Evolutionary conservation across 768 basidiomycete genomes (phyloP).

Genomic region (Nevesoporus exiguus): DNA sequence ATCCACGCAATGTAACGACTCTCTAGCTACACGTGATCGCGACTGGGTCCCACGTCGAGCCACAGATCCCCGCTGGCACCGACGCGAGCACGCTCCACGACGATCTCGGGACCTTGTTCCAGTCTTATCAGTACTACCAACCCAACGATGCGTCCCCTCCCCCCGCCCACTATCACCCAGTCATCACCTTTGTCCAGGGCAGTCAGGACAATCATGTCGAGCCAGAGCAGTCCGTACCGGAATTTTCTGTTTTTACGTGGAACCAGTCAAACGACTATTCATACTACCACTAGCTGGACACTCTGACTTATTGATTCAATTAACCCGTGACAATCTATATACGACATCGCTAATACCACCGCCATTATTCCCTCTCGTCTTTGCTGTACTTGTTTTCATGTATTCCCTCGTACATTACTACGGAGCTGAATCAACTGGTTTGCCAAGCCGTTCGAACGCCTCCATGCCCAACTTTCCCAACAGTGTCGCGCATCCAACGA

Average conservation of each 20-base stretch:
- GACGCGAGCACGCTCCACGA: not conserved
- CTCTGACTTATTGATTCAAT: slow-evolving; percentile 29
- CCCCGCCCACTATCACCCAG: slow-evolving; percentile 10
- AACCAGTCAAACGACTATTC: slow-evolving; percentile 18
- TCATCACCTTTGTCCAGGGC: slow-evolving; percentile 11
- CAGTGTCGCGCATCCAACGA: slow-evolving; percentile 62
- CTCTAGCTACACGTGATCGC: slow-evolving; percentile 3
- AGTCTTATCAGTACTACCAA: slow-evolving; percentile 4
- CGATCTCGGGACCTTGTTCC: not conserved
- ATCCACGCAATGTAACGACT: not conserved
- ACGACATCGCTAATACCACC: slow-evolving; percentile 17
- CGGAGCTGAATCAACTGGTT: slow-evolving; percentile 4
- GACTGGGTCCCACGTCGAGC: slow-evolving; percentile 1
- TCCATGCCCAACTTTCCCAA: slow-evolving; percentile 51
- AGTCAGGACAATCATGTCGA: not conserved
- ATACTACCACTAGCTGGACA: slow-evolving; percentile 19
- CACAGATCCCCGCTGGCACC: not conserved
- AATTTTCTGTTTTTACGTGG: slow-evolving; percentile 25
- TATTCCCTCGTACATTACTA: slow-evolving; percentile 10
- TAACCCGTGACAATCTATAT: slow-evolving; percentile 10
- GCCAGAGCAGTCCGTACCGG: slow-evolving; percentile 9
- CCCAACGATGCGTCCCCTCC: not conserved
- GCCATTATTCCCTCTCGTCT: slow-evolving; percentile 8
- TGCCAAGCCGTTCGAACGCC: slow-evolving; percentile 46
- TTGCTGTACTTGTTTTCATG: slow-evolving; percentile 24